phyloP scores from a whole-genome alignment of 768 basidiomycete species.

The Mrakia hoshinonis region DNA sequence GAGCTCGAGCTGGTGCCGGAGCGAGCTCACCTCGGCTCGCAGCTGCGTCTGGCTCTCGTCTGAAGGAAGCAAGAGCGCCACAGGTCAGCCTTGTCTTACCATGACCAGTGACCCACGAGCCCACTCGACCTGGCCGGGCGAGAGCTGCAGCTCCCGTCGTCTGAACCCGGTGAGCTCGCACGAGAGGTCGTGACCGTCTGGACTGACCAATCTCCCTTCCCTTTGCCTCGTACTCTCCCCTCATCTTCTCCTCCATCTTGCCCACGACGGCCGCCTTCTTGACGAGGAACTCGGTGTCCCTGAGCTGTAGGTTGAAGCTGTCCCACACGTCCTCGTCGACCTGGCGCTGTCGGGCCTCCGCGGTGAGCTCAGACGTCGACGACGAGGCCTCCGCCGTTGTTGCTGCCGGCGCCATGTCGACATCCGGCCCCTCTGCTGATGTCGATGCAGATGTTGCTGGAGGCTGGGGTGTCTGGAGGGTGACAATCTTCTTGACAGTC shows the following conservation, averaged over 20 bases:
- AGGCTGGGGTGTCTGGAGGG: neutral
- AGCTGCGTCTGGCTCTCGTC: constrained; percentile 1
- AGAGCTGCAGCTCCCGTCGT: no score
- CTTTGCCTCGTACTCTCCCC: constrained; percentile 17
- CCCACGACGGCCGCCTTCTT: constrained; percentile 16
- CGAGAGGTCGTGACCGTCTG: neutral
- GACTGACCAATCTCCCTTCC: constrained; percentile 24
- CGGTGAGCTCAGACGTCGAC: neutral
- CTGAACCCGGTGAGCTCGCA: neutral
- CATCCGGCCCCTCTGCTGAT: neutral
- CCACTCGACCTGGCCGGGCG: no score
- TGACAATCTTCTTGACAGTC: constrained; percentile 7
- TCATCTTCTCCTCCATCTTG: constrained; percentile 23
- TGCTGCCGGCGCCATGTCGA: constrained; percentile 3
- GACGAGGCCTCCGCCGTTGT: neutral
- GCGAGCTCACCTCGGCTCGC: constrained; percentile 5
- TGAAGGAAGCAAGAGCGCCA: neutral
- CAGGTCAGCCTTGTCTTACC: neutral
- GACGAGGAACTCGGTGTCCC: constrained; percentile 19
- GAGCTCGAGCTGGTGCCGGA: neutral
- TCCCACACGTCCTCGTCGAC: constrained; percentile 13
- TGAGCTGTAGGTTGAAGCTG: constrained; percentile 14
- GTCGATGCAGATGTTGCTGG: neutral
- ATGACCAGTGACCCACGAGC: neutral
- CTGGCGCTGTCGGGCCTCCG: neutral